Base-by-base conservation (phyloP, 83 land plant species). In the Diphasiastrum complanatum region DNA sequence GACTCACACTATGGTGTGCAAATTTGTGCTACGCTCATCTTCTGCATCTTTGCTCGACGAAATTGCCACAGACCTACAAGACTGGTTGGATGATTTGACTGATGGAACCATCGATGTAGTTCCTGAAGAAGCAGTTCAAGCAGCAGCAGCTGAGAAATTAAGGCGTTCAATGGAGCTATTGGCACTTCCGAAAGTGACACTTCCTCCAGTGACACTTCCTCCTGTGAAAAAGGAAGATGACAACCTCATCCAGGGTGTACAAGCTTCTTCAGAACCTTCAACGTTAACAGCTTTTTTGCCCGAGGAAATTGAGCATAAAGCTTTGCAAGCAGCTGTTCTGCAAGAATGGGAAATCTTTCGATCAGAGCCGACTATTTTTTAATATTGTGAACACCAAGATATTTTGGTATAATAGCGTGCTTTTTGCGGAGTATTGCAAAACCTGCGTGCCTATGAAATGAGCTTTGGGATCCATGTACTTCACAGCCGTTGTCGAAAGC, bases 71-170 rank as follows among this genome's bases (percentile, higher is more conserved):
- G 88, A 88, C 61, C 61, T 78, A 34, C 98, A 93, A 62, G 82
- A 79, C 16, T 93, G 96, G 99, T 74, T 93, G 57, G 99, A 93
- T 72, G 86, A 93, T 78, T 74, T 93, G 30, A 93, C 99, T 22
- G 96, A 93, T 64, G 89, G 92, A 25, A 78, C 83, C 2, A 82
- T 89, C 20, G 77, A 84, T 47, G 89, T 80, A 69, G 79, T 89
- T 75, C 76, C 92, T 32, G 96, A 93, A 54, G 99, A 85, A 40
- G 99, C 89, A 76, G 88, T 83, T 31, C 85, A 87, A 68, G 75
- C 55, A 51, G 91, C 88, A 35, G 87, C 91, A 63, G 79, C 74
- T 1, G 91, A 85, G 73, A 81, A 83, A 63, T 75, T 89, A 8
- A 77, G 60, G 54, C 74, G 66, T 33, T 86, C 95, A 45, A 89